Conservation (phyloP, 192 early-diverging fungal species). For the Chytriomyces sp. region DNA sequence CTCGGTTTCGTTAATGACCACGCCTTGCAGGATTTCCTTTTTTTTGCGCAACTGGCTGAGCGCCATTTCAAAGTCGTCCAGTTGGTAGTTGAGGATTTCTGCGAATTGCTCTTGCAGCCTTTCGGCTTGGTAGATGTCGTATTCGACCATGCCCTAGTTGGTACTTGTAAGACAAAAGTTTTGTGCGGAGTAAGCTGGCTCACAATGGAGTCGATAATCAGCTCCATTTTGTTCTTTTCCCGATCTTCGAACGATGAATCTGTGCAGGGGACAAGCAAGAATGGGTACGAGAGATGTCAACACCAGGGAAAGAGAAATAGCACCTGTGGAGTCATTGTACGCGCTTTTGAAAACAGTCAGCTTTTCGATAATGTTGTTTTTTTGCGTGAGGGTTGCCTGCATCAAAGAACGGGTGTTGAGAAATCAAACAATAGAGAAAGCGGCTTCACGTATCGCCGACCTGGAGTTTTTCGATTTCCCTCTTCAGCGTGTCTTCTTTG, state of each 20-base stretch:
- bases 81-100: conserved; percentile 53
- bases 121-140: conserved; percentile 53
- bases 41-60: conserved; percentile 51
- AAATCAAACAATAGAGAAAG: background rate
- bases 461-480: conserved; percentile 47
- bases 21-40: conserved; percentile 47
- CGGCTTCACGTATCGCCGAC: background rate
- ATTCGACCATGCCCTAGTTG: conserved; percentile 47
- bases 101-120: conserved; percentile 51
- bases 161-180: background rate
- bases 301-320: background rate
- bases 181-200: conserved; percentile 9
- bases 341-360: conserved; percentile 54
- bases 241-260: conserved; percentile 26
- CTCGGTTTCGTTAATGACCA: conserved; percentile 40
- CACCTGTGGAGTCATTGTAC: conserved; percentile 35
- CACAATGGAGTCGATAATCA: conserved; percentile 47
- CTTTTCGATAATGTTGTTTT: conserved; percentile 55
- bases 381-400: conserved; percentile 42
- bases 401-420: background rate
- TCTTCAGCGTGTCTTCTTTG: conserved; percentile 40
- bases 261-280: background rate
- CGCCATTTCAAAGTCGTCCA: conserved; percentile 56
- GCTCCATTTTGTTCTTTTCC: conserved; percentile 45
- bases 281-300: background rate